These are phyloP conservation scores for Trichophyton schoenleinii DNA, from an alignment of 2,329 filamentous ascomycete species.

Conservation along the genomic window DNA sequence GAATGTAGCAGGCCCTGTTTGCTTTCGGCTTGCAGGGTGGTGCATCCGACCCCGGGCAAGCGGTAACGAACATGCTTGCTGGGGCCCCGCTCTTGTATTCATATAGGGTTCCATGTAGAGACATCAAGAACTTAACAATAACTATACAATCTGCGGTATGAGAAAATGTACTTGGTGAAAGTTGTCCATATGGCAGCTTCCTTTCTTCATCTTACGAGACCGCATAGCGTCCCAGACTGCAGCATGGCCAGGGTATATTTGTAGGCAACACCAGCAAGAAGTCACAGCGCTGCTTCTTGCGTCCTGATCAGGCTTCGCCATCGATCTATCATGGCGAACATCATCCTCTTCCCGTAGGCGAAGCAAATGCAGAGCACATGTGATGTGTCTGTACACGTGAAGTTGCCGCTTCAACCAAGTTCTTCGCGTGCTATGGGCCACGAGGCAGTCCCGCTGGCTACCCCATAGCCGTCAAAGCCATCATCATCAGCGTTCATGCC, in stretches of 20 bases:
- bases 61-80: not conserved
- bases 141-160: not conserved
- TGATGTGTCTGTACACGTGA: not conserved
- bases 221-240: not conserved
- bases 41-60: not conserved
- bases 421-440: not conserved
- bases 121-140: not conserved
- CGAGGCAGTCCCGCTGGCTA: not conserved
- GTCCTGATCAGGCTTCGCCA: not conserved
- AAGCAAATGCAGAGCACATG: not conserved
- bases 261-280: not conserved
- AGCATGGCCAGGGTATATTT: conserved; percentile 1
- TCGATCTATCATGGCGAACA: not conserved
- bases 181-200: not conserved
- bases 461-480: not conserved
- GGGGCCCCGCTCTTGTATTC: not conserved
- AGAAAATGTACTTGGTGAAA: not conserved
- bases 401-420: not conserved
- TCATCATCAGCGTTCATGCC: not conserved
- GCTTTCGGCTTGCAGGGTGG: not conserved
- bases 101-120: not conserved
- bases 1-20: not conserved
- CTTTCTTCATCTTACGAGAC: not conserved
- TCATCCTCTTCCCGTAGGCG: not conserved
- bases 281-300: not conserved